phyloP scores from a whole-genome alignment of 345 rosid genomes.

The Moricandia moricandioides region DNA sequence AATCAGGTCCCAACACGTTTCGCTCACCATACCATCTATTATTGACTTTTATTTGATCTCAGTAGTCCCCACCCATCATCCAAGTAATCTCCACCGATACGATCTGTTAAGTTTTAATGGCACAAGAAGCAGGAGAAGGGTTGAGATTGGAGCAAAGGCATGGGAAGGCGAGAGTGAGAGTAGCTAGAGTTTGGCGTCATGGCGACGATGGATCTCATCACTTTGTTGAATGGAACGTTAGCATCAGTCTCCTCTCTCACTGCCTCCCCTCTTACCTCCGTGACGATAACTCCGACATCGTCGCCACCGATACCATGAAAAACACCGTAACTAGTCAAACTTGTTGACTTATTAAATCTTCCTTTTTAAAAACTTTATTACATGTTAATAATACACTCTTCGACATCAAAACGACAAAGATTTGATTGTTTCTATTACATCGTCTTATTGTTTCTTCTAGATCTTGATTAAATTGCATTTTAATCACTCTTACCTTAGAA shows the following conservation, averaged over 20 bases:
- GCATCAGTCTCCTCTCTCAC: slow-evolving; percentile 71
- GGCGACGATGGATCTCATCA: slow-evolving; percentile 46
- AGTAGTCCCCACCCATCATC: too few relatives aligned
- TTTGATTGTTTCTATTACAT: too few relatives aligned
- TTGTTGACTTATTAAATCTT: not conserved
- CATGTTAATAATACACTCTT: too few relatives aligned
- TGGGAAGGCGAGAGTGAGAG: slow-evolving; percentile 80
- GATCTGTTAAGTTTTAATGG: slow-evolving; percentile 37
- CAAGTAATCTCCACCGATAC: not conserved
- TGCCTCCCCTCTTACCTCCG: slow-evolving; percentile 60
- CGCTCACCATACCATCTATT: too few relatives aligned
- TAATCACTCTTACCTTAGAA: too few relatives aligned
- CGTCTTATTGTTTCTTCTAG: too few relatives aligned
- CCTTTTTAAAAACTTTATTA: too few relatives aligned
- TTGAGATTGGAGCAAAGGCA: slow-evolving; percentile 78
- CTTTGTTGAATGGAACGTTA: slow-evolving; percentile 82
- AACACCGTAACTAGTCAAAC: slow-evolving; percentile 52
- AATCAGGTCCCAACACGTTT: too few relatives aligned
- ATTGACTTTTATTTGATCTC: too few relatives aligned
- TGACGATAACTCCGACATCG: slow-evolving; percentile 80
- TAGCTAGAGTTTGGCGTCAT: slow-evolving; percentile 79
- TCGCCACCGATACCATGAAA: slow-evolving; percentile 96
- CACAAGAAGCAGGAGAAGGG: slow-evolving; percentile 51
- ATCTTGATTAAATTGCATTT: too few relatives aligned
- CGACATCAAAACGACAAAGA: too few relatives aligned